Evolutionary conservation across 306 rosid genomes (phyloP), one percentile per base, ranked within the genome.

Genomic region (Sindora glabra): DNA sequence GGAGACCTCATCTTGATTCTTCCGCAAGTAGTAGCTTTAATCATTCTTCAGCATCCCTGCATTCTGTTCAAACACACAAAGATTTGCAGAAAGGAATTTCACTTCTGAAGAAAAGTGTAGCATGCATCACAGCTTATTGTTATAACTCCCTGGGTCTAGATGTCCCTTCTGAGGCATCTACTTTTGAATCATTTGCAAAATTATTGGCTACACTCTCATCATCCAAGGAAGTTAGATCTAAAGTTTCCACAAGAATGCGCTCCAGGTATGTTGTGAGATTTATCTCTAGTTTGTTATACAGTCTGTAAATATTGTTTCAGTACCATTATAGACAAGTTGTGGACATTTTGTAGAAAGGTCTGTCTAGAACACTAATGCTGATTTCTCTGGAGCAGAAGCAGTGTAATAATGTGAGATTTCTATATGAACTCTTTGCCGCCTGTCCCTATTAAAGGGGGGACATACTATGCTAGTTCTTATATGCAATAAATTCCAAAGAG

Each of bases 1-100:
- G 84, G 79, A 89, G 76, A 64, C 78, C 82, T 27, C 83, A 69
- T 25, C 69, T 86, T 51, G 89, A 86, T 72, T 89, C 95, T 76
- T 82, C 95, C 45, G 86, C 81, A 55, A 81, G 80, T 60, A 76
- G 69, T 66, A 91, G 94, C 84, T 89, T 84, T 58, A 92, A 82
- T 64, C 80, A 82, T 75, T 55, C 90, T 53, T 82, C 86, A 8
- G 89, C 87, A 67, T 83, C 99, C 68, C 70, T 77, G 3, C 99
- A 92, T 79, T 82, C 90, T 32, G 81, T 73, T 52, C 94, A 89
- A 72, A 65, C 73, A 25, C 96, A 89, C 82, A 78, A 78, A 57
- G 94, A 92, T 61, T 74, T 92, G 90, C 95, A 92, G 81, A 86
- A 83, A 67, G 99, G 94, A 71, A 92, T 92, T 74, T 77, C 89